These are phyloP conservation scores for Prunus persica DNA, from an alignment of 306 rosid genomes.

Conservation along the genomic window Prunus_persica_NCBIv2 NC_034014.1:2478001-2478500, in stretches of 20 bases:
- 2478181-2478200: not conserved
- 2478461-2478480: not conserved
- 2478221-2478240: not conserved
- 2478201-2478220: constrained; percentile 13
- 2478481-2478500: not conserved
- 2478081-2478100: not conserved
- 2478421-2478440: not conserved
- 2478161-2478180: not conserved
- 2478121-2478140: not conserved
- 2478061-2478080: too few species aligned
- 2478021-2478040: too few species aligned
- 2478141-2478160: not conserved
- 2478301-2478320: not conserved
- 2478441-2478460: not conserved
- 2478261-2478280: not conserved
- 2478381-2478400: not conserved
- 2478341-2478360: not conserved
- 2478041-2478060: too few species aligned
- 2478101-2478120: not conserved
- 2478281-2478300: not conserved
- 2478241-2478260: not conserved
- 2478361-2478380: not conserved
- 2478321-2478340: not conserved
- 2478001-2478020: too few species aligned
- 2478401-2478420: constrained; percentile 16